phyloP scores from a whole-genome alignment of 768 basidiomycete genomes.

The Amyloporia xantha region DNA sequence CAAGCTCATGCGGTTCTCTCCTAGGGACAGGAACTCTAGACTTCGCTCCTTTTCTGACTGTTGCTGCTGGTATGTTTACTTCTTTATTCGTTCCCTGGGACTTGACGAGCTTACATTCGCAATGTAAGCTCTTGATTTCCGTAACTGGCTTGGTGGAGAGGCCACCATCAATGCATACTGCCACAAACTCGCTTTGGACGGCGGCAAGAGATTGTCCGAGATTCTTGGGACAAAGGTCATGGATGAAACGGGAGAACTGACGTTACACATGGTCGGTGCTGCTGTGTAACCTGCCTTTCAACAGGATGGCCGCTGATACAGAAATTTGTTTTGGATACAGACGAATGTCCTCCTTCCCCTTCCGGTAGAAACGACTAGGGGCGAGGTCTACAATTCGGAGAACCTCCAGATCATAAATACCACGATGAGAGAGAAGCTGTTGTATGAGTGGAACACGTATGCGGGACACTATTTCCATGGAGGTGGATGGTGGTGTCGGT shows the following conservation, averaged over 20 bases:
- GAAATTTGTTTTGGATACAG: too few relatives aligned
- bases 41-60: slow-evolving; percentile 43
- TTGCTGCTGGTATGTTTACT: slow-evolving; percentile 39
- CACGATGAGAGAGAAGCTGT: slow-evolving; percentile 18
- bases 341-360: slow-evolving; percentile 37
- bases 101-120: too few relatives aligned
- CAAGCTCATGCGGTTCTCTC: not conserved
- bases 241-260: slow-evolving; percentile 54
- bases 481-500: slow-evolving; percentile 29
- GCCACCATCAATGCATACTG: slow-evolving; percentile 64
- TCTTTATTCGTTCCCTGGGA: not conserved
- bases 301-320: too few relatives aligned
- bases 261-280: slow-evolving; percentile 56
- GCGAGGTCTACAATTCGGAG: slow-evolving; percentile 13
- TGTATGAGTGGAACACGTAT: slow-evolving; percentile 25
- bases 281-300: not conserved
- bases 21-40: slow-evolving; percentile 65
- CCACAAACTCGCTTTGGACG: slow-evolving; percentile 58
- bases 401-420: slow-evolving; percentile 6
- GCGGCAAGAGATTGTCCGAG: slow-evolving; percentile 53
- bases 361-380: slow-evolving; percentile 18
- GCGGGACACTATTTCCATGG: slow-evolving; percentile 24
- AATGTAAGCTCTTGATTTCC: slow-evolving; percentile 59
- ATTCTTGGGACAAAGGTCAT: slow-evolving; percentile 56
- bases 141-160: slow-evolving; percentile 71